Evolutionary conservation across 257 asterid genomes (phyloP).

Genomic region (Salvia miltiorrhiza): DNA sequence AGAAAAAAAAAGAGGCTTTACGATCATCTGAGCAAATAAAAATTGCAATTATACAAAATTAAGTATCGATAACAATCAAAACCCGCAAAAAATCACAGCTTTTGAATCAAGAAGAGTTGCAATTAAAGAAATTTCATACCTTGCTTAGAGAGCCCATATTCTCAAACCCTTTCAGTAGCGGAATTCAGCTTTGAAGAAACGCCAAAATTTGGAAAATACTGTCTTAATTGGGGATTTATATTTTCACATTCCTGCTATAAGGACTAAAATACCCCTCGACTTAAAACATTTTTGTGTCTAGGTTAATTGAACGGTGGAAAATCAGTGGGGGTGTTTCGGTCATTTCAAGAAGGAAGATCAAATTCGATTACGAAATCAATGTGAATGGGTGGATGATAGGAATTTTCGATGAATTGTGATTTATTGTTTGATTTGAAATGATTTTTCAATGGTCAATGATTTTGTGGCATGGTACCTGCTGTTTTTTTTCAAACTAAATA

Average conservation of each 20-base stretch:
- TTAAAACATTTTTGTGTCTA: slow-evolving; percentile 16
- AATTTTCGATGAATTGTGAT: background rate
- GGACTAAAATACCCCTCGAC: slow-evolving; percentile 23
- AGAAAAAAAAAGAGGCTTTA: background rate
- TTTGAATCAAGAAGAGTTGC: background rate
- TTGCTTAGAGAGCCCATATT: slow-evolving; percentile 39
- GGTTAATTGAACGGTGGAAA: slow-evolving; percentile 29
- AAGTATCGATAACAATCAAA: background rate
- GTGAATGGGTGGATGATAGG: slow-evolving; percentile 3
- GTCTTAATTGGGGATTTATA: background rate
- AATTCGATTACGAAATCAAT: slow-evolving; percentile 9
- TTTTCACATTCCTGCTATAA: background rate
- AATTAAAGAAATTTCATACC: slow-evolving; percentile 23
- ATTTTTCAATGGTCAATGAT: slow-evolving; percentile 4
- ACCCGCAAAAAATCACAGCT: background rate
- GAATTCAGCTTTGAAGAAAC: slow-evolving; percentile 17
- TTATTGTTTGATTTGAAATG: background rate
- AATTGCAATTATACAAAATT: background rate
- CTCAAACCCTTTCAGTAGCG: background rate
- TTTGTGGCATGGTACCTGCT: too few species aligned
- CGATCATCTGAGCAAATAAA: background rate
- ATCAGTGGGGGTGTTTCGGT: slow-evolving; percentile 21
- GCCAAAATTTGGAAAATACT: background rate
- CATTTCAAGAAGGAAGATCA: slow-evolving; percentile 10
- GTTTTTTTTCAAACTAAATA: too few species aligned